These are phyloP conservation scores for Dactylellina parvicollis DNA, from an alignment of 2,329 filamentous ascomycete species.

Conservation along the genomic window DNA sequence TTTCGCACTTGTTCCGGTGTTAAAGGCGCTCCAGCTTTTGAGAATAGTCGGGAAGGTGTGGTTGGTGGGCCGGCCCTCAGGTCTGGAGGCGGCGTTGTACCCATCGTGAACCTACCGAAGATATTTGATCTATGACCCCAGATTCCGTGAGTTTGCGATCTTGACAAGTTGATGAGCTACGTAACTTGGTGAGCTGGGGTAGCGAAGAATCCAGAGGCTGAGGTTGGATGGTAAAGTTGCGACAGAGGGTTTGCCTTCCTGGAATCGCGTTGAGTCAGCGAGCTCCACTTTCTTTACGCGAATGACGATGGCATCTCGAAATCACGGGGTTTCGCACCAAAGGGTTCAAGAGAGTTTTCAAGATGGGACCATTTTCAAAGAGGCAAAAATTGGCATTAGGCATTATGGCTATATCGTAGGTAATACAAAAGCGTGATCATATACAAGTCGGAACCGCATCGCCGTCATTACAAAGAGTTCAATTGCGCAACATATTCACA, in stretches of 20 bases:
- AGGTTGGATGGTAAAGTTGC: background rate
- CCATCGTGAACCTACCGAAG: constrained; percentile 3
- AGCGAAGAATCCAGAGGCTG: background rate
- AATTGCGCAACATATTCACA: background rate
- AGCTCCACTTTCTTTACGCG: constrained; percentile 12
- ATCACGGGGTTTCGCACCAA: constrained; percentile 31
- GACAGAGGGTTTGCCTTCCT: background rate
- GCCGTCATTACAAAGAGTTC: background rate
- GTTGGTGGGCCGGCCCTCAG: constrained; percentile 26
- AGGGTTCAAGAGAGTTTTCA: too few relatives aligned
- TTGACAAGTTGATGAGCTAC: background rate
- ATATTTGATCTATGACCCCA: background rate
- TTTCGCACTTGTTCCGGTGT: constrained; percentile 50
- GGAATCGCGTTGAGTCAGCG: constrained; percentile 29
- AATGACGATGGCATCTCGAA: background rate
- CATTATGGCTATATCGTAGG: background rate
- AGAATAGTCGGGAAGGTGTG: constrained; percentile 41
- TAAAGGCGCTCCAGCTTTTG: constrained; percentile 31
- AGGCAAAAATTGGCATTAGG: background rate
- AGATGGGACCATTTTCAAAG: background rate
- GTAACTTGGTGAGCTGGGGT: background rate
- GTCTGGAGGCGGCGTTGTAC: constrained; percentile 39
- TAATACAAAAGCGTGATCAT: background rate
- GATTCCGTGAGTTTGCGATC: background rate
- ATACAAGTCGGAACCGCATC: too few relatives aligned